Base-by-base conservation (phyloP, 2,329 filamentous ascomycete genomes). In the Chrysosporium queenslandicum region DNA sequence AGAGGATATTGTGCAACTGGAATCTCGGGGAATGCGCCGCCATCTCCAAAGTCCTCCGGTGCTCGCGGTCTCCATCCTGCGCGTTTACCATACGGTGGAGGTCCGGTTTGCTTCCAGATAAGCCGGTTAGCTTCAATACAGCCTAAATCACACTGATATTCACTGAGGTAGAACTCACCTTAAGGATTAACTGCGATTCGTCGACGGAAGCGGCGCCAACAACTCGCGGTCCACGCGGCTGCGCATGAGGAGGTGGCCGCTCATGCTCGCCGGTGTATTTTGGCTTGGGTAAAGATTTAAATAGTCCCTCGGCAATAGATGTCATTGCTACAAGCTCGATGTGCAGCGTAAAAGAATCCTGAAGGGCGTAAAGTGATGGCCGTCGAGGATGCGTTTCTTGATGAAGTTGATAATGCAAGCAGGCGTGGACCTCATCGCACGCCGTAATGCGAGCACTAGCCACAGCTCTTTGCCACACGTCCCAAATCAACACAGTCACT, bases 1-100 rank as follows among this genome's bases (percentile, higher is more conserved):
- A 95, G 79, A 9, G 92, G 92, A 66, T 97, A 98, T 66, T 98
- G 92, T 40, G 91, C 92, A 49, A 97, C 82, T 12, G 87, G 83
- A 25, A 96, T 83, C 71, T 97, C 91, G 34, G 92, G 92, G 65
- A 96, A 98, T 49, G 91, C 89, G 62, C 92, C 92, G 58, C 92
- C 92, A 75, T 97, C 90, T 62, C 87, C 90, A 71, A 90, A 98
- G 69, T 98, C 92, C 66, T 96, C 90, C 58, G 86, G 81, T 37
- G 78, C 78, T 63, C 91, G 84, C 29, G 92, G 92, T 59, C 92
- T 82, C 92, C 92, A 98, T 79, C 86, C 87, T 66, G 81, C 71
- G 63, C 92, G 85, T 66, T 89, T 83, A 46, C 87, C 87, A 62
- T 97, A 98, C 0, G 88, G 77, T 8, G 92, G 92, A 54, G 90